These are phyloP conservation scores for Polytrichum formosum DNA, from an alignment of 225 moss, liverwort and hornwort genomes.

Conservation along the genomic window DNA sequence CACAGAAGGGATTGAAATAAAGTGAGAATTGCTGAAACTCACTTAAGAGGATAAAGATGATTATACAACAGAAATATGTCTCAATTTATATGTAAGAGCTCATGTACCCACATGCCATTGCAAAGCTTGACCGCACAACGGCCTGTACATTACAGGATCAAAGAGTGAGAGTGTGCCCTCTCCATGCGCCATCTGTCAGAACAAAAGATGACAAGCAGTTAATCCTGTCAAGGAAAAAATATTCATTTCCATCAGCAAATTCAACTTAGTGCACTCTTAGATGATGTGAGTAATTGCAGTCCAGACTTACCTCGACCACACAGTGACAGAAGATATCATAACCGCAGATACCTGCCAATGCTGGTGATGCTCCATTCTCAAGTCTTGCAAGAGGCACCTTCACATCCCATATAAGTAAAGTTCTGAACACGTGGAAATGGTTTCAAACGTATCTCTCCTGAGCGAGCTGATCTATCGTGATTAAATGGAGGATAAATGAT, in stretches of 20 bases:
- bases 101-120: slow-evolving; percentile 68
- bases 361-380: slow-evolving; percentile 53
- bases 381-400: slow-evolving; percentile 78
- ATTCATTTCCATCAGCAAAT: too few relatives aligned
- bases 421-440: not conserved
- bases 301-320: slow-evolving; percentile 63
- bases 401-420: slow-evolving; percentile 1
- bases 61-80: too few relatives aligned
- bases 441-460: not conserved
- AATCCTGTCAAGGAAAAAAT: too few relatives aligned
- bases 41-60: too few relatives aligned
- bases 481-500: too few relatives aligned
- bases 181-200: slow-evolving; percentile 65
- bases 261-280: too few relatives aligned
- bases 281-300: not conserved
- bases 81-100: too few relatives aligned
- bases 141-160: slow-evolving; percentile 46
- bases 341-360: slow-evolving; percentile 87
- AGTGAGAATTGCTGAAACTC: too few relatives aligned
- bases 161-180: slow-evolving; percentile 68
- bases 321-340: slow-evolving; percentile 81
- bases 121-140: slow-evolving; percentile 23
- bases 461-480: too few relatives aligned
- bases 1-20: not conserved
- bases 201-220: too few relatives aligned